These are phyloP conservation scores for Orbilia oligospora DNA, from an alignment of 2,329 filamentous ascomycete genomes.

Conservation along the genomic window DNA sequence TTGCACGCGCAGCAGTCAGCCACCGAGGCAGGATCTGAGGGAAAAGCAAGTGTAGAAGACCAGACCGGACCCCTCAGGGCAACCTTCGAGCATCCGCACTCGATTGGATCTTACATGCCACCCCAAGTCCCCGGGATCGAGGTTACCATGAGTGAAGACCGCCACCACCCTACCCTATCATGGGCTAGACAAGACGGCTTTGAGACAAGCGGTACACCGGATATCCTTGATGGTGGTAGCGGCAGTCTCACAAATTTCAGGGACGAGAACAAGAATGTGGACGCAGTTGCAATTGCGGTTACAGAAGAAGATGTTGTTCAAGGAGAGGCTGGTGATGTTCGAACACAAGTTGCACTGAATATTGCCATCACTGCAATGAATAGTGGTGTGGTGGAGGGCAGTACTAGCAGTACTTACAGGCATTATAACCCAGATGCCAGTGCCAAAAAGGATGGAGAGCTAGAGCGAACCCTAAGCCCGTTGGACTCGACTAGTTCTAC, in stretches of 20 bases:
- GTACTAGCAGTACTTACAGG: slow-evolving; percentile 12
- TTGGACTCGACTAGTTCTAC: slow-evolving; percentile 41
- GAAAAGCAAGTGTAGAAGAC: slow-evolving; percentile 59
- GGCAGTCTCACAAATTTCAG: slow-evolving; percentile 49
- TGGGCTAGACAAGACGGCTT: slow-evolving; percentile 58
- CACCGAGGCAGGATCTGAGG: slow-evolving; percentile 47
- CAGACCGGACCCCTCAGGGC: slow-evolving; percentile 49
- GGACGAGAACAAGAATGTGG: slow-evolving; percentile 36
- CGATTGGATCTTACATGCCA: slow-evolving; percentile 55
- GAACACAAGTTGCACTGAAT: background rate
- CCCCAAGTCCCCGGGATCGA: slow-evolving; percentile 58
- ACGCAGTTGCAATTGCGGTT: background rate
- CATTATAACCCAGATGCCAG: slow-evolving; percentile 51
- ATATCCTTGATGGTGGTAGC: slow-evolving; percentile 49
- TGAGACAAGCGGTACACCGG: slow-evolving; percentile 60
- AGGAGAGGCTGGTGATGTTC: slow-evolving; percentile 49
- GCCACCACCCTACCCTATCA: slow-evolving; percentile 46
- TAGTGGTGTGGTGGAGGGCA: slow-evolving; percentile 15
- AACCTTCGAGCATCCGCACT: slow-evolving; percentile 59
- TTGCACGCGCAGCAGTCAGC: slow-evolving; percentile 31
- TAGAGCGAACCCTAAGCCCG: slow-evolving; percentile 54
- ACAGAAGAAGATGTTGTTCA: background rate
- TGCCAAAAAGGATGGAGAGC: slow-evolving; percentile 41
- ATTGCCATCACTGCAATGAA: slow-evolving; percentile 5
- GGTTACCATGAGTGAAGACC: slow-evolving; percentile 47